Conservation (phyloP, 352 stramenopile genomes). For the Phytophthora constricta region DNA sequence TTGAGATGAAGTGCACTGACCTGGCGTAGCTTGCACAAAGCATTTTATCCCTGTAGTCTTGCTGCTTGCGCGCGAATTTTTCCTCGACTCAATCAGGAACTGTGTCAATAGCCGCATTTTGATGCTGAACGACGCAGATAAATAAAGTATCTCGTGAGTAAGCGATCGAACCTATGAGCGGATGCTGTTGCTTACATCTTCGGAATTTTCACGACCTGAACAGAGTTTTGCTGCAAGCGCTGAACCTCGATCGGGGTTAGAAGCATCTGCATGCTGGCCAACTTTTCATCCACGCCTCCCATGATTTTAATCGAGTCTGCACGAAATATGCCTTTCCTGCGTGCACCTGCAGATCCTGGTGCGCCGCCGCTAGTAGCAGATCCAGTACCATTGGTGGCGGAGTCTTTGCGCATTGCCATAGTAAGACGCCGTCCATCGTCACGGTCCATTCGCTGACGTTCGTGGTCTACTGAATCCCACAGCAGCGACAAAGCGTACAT, state of each 20-base stretch:
- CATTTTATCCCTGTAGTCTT: slow-evolving; percentile 59
- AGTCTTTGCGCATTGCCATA: slow-evolving; percentile 12
- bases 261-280: slow-evolving; percentile 79
- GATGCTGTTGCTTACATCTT: slow-evolving; percentile 46
- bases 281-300: slow-evolving; percentile 64
- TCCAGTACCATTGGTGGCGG: slow-evolving; percentile 9
- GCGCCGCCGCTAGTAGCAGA: slow-evolving; percentile 9
- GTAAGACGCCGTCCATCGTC: slow-evolving; percentile 23
- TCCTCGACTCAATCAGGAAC: slow-evolving; percentile 48
- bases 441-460: slow-evolving; percentile 68
- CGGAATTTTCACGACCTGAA: slow-evolving; percentile 72
- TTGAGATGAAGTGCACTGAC: slow-evolving; percentile 22
- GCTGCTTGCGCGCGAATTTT: slow-evolving; percentile 52
- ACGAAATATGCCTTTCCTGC: slow-evolving; percentile 8
- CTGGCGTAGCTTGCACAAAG: slow-evolving; percentile 57
- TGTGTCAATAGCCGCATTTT: slow-evolving; percentile 66
- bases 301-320: slow-evolving; percentile 40
- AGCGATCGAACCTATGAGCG: not conserved
- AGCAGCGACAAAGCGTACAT: slow-evolving; percentile 59
- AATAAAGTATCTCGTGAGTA: not conserved
- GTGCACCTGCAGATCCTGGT: slow-evolving; percentile 26
- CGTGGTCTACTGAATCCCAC: slow-evolving; percentile 71
- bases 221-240: slow-evolving; percentile 63
- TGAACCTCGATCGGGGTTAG: slow-evolving; percentile 81
- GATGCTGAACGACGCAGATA: slow-evolving; percentile 37